Base-by-base conservation (phyloP, 1,284 basidiomycete genomes). In the Moesziomyces sp. region DNA sequence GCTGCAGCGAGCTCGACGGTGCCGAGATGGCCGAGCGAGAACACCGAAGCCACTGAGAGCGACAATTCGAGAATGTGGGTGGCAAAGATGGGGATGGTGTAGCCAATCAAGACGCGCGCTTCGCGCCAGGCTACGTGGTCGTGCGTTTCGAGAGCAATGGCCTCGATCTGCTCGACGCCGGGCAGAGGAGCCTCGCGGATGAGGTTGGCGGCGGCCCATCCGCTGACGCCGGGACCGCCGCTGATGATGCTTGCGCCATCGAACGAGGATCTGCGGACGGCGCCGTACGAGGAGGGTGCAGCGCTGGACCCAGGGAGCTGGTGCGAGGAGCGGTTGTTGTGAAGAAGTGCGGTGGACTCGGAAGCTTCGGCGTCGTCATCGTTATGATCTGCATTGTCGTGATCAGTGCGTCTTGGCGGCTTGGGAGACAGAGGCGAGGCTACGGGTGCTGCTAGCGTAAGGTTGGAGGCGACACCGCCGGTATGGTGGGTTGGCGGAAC, bases 1-100 rank as follows among this genome's bases (percentile, higher is more conserved):
- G 80, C 78, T 10, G 81, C 78, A 14, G 81, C 81, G 4, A 83
- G 74, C 58, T 82, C 76, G 14, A 74, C 62, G 10, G 80, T 82
- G 45, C 81, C 81, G 30, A 83, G 73, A 49, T 83, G 81, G 13
- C 81, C 81, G n/a, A 83, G 68, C 30, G 76, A 77, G 21, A 83
- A 75, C 35, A 83, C 79, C 23, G 76, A 77, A 14, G 77, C 79
- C 28, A 80, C 73, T 9, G 78, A 81, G n/a, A 82, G 65, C 23
- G 78, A 80, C 23, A 83, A 64, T 47, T 83, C 81, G 11, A 83
- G 68, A 14, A 83, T 26, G 52, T 83, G 81, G 4, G 80, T 82
- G 24, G 69, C 74, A 60, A 77, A 80, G 49, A 82, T 77, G 19
- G 81, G 80, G 9, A 81, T 30, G 0, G 75, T 78, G 60, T 80